Evolutionary conservation across 2,329 filamentous ascomycete species (phyloP).

Genomic region (Penicillium sp.): DNA sequence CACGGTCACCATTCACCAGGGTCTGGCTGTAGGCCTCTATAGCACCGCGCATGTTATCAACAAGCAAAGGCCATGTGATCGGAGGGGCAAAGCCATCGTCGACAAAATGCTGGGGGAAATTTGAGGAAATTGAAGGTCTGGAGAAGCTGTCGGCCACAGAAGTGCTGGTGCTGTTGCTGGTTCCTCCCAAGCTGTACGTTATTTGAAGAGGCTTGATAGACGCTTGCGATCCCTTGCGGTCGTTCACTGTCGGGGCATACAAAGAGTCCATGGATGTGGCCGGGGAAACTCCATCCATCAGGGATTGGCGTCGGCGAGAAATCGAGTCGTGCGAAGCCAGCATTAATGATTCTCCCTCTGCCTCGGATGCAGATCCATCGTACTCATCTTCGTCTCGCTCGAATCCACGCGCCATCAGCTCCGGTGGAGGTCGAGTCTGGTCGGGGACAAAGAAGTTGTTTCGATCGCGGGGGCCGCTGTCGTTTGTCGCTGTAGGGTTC

Average conservation of each 20-base stretch:
- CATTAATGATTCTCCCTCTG: slow-evolving; percentile 75
- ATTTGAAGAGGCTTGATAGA: slow-evolving; percentile 24
- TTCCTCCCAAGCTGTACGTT: slow-evolving; percentile 44
- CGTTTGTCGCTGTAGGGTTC: slow-evolving; percentile 76
- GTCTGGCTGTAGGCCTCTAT: slow-evolving; percentile 88
- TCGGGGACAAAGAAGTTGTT: slow-evolving; percentile 88
- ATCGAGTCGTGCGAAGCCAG: slow-evolving; percentile 68
- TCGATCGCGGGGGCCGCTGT: slow-evolving; percentile 83
- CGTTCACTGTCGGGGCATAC: slow-evolving; percentile 66
- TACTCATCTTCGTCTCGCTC: slow-evolving; percentile 87
- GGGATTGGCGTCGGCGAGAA: slow-evolving; percentile 67
- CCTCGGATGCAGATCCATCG: slow-evolving; percentile 85
- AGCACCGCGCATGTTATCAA: slow-evolving; percentile 89
- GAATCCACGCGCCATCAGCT: slow-evolving; percentile 83
- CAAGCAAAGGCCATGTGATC: slow-evolving; percentile 84
- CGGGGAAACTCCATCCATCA: slow-evolving; percentile 73
- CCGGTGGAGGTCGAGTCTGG: slow-evolving; percentile 83
- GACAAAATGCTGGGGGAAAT: slow-evolving; percentile 80
- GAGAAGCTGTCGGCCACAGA: slow-evolving; percentile 57
- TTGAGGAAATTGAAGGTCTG: slow-evolving; percentile 46
- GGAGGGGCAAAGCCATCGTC: slow-evolving; percentile 81
- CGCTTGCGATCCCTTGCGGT: slow-evolving; percentile 43
- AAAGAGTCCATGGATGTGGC: slow-evolving; percentile 91
- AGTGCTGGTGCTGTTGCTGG: slow-evolving; percentile 56
- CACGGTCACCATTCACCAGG: slow-evolving; percentile 78